Conservation (phyloP, 2,329 filamentous ascomycete genomes). For the Colletotrichum musae region DNA sequence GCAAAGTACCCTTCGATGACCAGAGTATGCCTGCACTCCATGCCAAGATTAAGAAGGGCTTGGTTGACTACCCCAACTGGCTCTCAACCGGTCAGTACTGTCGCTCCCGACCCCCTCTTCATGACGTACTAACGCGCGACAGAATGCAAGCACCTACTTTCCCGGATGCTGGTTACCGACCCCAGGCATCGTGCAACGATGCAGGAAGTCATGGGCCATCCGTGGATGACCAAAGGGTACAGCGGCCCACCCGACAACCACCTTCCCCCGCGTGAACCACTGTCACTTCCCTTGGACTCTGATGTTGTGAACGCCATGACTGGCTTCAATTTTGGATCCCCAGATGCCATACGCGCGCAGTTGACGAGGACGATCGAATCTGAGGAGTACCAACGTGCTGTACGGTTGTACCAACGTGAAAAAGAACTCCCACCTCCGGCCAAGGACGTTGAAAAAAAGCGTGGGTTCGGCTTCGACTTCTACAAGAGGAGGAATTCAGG, state of each 20-base stretch:
- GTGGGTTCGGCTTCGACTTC: slow-evolving; percentile 93
- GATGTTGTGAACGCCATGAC: slow-evolving; percentile 94
- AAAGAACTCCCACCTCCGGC: slow-evolving; percentile 70
- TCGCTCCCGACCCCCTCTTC: slow-evolving; percentile 6
- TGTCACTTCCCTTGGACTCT: slow-evolving; percentile 86
- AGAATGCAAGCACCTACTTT: slow-evolving; percentile 96
- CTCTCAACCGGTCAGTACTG: slow-evolving; percentile 82
- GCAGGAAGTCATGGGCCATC: slow-evolving; percentile 92
- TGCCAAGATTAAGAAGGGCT: slow-evolving; percentile 97
- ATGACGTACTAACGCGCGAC: slow-evolving; percentile 52
- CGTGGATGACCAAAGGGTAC: slow-evolving; percentile 96
- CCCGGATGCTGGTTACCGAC: slow-evolving; percentile 95
- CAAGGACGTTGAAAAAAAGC: slow-evolving; percentile 83
- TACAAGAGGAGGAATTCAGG: slow-evolving; percentile 95
- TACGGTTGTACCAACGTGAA: slow-evolving; percentile 79
- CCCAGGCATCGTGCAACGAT: slow-evolving; percentile 89
- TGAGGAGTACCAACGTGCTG: slow-evolving; percentile 90
- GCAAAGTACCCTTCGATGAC: slow-evolving; percentile 98
- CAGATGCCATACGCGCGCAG: slow-evolving; percentile 86
- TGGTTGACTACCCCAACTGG: slow-evolving; percentile 96
- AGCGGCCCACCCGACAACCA: slow-evolving; percentile 90
- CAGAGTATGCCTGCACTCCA: slow-evolving; percentile 99
- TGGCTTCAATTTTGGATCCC: slow-evolving; percentile 94
- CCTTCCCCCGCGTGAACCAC: slow-evolving; percentile 84
- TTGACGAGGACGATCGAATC: slow-evolving; percentile 91